phyloP scores from a whole-genome alignment of 768 basidiomycete species.

The Mycena leptocephala region DNA sequence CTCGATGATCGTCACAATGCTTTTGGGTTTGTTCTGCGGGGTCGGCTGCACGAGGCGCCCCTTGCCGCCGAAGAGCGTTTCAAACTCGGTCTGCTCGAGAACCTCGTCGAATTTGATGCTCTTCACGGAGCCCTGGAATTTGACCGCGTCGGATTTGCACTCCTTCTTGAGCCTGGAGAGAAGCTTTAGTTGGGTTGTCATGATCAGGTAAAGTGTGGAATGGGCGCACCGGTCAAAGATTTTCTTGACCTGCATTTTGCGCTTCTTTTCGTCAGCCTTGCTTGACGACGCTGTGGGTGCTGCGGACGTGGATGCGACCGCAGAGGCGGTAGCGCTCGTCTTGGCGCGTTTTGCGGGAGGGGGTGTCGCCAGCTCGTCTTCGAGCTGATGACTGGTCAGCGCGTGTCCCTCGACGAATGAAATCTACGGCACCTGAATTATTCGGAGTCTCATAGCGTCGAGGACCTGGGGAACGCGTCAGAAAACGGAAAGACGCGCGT shows the following conservation, averaged over 20 bases:
- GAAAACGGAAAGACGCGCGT: too few species aligned
- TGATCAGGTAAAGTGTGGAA: too few species aligned
- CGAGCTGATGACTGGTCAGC: conserved; percentile 43
- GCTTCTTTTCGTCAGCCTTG: conserved; percentile 58
- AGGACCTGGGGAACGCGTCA: too few species aligned
- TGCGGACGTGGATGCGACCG: conserved; percentile 33
- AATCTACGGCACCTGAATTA: conserved; percentile 38
- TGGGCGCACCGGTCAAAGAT: conserved; percentile 57
- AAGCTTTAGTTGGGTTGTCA: too few species aligned
- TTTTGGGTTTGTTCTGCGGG: conserved; percentile 58
- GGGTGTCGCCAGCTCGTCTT: conserved; percentile 46
- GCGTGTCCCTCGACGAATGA: neutral
- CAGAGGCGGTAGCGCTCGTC: conserved; percentile 34
- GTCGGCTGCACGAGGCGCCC: conserved; percentile 57
- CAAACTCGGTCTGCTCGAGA: conserved; percentile 53
- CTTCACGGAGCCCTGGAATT: conserved; percentile 58
- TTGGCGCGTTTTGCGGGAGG: conserved; percentile 52
- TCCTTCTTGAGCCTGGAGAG: conserved; percentile 61
- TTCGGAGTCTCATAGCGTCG: conserved; percentile 49
- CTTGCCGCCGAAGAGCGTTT: conserved; percentile 52
- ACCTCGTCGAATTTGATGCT: conserved; percentile 59
- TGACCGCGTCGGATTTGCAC: conserved; percentile 55
- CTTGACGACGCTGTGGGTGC: conserved; percentile 38
- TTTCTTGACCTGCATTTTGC: conserved; percentile 56
- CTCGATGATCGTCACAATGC: conserved; percentile 57